A percentile compares a stretch with the other conserved stretches of the same genome.
These are phyloP conservation scores for Quercus berberidifolia DNA, from an alignment of 306 rosid genomes.

Conservation along the genomic window DNA sequence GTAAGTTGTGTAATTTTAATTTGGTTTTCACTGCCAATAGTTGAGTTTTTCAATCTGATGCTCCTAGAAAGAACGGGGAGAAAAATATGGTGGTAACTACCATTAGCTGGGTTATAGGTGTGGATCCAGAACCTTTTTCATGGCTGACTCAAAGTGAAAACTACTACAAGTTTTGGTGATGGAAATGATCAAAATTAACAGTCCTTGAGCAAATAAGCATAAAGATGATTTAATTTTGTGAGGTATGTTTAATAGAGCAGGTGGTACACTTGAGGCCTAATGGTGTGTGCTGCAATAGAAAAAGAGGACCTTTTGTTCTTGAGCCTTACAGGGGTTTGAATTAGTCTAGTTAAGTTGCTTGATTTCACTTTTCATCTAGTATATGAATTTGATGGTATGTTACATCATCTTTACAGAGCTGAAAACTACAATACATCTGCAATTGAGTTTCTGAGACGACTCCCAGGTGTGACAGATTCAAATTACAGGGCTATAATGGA, in stretches of 20 bases:
- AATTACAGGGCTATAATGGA: constrained; percentile 90
- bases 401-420: constrained; percentile 47
- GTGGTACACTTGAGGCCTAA: not conserved
- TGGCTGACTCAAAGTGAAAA: not conserved
- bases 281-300: not conserved
- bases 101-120: not conserved
- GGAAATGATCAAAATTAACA: not conserved
- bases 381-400: constrained; percentile 13
- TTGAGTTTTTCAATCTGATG: not conserved
- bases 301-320: not conserved
- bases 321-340: not conserved
- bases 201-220: not conserved
- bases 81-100: not conserved
- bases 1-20: constrained; percentile 31
- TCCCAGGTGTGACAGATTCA: constrained; percentile 88
- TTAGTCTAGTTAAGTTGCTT: not conserved
- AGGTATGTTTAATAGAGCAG: not conserved
- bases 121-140: not conserved
- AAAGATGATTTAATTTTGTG: not conserved
- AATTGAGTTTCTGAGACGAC: constrained; percentile 87
- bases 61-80: not conserved
- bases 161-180: not conserved
- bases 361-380: not conserved
- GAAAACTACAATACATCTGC: constrained; percentile 95
- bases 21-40: not conserved